Evolutionary conservation across 495 filamentous ascomycete species (phyloP), one percentile per base, ranked within the genome.

Genomic region (Antarctomyces pellizariae): DNA sequence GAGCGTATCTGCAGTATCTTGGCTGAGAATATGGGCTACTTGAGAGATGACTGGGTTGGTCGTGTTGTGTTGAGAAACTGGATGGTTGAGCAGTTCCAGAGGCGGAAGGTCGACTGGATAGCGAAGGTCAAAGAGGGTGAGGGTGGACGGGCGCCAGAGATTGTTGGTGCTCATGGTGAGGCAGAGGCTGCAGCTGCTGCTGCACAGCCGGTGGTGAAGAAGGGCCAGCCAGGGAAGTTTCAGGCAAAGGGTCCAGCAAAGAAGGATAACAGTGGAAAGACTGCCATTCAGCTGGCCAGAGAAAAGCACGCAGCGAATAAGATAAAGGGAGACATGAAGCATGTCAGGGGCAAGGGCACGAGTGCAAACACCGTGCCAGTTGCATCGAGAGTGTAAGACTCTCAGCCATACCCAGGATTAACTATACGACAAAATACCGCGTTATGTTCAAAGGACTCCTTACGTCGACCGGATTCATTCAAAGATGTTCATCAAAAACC

Each of bases 1-100:
- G 55, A 66, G 32, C 50, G 47, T 16, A 50, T 60, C 24, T 54
- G 61, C 41, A 31, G 42, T 5, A 37, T 49, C 19, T 46, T 66
- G 1, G 47, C 41, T 14, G 34, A 43, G 12, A 44, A 52, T 31
- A 83, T 92, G 43, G 36, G 55, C 17, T 44, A 56, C 7, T 52
- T 97, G 10, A 60, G 82, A 13, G 71, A 78, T 31, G 71, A 68
- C 0, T 72, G 63, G 36, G 55, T 72, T 13, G 86, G 86, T 2
- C 53, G 82, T 4, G 73, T 70, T 2, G 77, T 90, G 7, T 93
- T 80, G 84, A 56, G 71, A 29, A 77, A 86, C 34, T 97, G 86
- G 89, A 64, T 59, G 28, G 80, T 91, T 52, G 86, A 95, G 48
- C 41, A 83, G 13, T 95, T 71, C 49, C 75, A 35, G n/a, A 35